Evolutionary conservation across 2,329 filamentous ascomycete species (phyloP).

Genomic region (Aspergillus carbonarius): DNA sequence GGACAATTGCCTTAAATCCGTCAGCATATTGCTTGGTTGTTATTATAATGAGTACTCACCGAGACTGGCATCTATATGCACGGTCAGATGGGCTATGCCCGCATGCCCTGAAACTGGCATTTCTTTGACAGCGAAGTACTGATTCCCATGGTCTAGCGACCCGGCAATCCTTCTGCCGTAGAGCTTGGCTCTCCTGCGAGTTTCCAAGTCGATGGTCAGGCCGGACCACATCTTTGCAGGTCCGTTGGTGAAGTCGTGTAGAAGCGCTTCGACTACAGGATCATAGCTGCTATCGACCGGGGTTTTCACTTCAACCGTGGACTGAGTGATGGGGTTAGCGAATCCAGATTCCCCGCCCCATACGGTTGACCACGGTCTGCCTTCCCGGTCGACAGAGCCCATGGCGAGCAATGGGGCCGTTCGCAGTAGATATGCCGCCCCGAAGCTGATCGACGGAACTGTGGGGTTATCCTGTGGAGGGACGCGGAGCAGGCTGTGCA

Average conservation of each 20-base stretch:
- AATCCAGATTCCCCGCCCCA: slow-evolving; percentile 75
- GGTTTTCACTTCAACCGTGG: slow-evolving; percentile 63
- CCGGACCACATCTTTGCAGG: slow-evolving; percentile 57
- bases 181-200: slow-evolving; percentile 70
- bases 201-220: slow-evolving; percentile 63
- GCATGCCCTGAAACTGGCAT: slow-evolving; percentile 4
- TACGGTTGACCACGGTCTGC: slow-evolving; percentile 72
- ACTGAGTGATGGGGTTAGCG: slow-evolving; percentile 60
- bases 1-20: slow-evolving; percentile 67
- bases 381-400: slow-evolving; percentile 66
- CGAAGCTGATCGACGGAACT: slow-evolving; percentile 58
- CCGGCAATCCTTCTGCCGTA: slow-evolving; percentile 69
- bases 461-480: slow-evolving; percentile 67
- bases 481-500: slow-evolving; percentile 63
- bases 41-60: slow-evolving; percentile 37
- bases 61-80: slow-evolving; percentile 69
- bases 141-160: slow-evolving; percentile 40
- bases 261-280: slow-evolving; percentile 66
- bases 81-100: slow-evolving; percentile 56
- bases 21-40: neutral
- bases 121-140: slow-evolving; percentile 11
- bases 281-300: slow-evolving; percentile 63
- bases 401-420: slow-evolving; percentile 68
- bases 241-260: slow-evolving; percentile 42
- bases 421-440: slow-evolving; percentile 61